Evolutionary conservation across 2,329 filamentous ascomycete species (phyloP).

Genomic region (Cytospora leucostoma): DNA sequence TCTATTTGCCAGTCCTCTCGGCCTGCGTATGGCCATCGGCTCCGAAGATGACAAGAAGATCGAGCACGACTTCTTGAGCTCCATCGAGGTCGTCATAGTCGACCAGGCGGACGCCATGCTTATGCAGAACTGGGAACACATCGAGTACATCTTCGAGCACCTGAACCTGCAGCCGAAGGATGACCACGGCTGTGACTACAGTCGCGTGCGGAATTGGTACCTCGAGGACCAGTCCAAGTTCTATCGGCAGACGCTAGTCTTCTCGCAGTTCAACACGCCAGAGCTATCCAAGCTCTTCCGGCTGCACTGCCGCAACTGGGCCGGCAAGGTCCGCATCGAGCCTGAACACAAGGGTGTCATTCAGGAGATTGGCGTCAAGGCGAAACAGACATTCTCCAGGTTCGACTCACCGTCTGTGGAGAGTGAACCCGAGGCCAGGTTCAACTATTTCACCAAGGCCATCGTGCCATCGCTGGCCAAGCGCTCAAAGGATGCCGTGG

Average conservation of each 20-base stretch:
- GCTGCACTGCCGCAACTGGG: constrained; percentile 74
- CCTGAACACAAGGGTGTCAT: constrained; percentile 71
- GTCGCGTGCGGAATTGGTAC: constrained; percentile 87
- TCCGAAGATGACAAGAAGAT: constrained; percentile 64
- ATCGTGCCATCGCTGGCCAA: constrained; percentile 75
- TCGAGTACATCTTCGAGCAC: constrained; percentile 88
- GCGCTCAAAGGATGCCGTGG: constrained; percentile 62
- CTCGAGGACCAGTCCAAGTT: constrained; percentile 81
- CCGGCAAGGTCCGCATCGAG: constrained; percentile 75
- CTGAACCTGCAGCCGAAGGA: constrained; percentile 89
- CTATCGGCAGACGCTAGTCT: constrained; percentile 81
- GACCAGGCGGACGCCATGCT: constrained; percentile 91
- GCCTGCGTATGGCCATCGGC: constrained; percentile 86
- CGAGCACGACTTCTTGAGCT: constrained; percentile 90
- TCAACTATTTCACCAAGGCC: constrained; percentile 85
- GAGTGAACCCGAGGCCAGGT: constrained; percentile 82
- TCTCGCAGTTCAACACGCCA: constrained; percentile 83
- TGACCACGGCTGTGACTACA: constrained; percentile 90
- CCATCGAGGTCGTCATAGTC: constrained; percentile 85
- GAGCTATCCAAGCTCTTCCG: constrained; percentile 82
- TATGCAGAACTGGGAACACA: constrained; percentile 98
- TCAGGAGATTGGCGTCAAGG: constrained; percentile 68
- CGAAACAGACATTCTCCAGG: constrained; percentile 86
- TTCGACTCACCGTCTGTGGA: constrained; percentile 72
- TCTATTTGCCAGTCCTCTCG: constrained; percentile 86